Conservation (phyloP, 2,329 filamentous ascomycete species). For the Penicillium freii region DNA sequence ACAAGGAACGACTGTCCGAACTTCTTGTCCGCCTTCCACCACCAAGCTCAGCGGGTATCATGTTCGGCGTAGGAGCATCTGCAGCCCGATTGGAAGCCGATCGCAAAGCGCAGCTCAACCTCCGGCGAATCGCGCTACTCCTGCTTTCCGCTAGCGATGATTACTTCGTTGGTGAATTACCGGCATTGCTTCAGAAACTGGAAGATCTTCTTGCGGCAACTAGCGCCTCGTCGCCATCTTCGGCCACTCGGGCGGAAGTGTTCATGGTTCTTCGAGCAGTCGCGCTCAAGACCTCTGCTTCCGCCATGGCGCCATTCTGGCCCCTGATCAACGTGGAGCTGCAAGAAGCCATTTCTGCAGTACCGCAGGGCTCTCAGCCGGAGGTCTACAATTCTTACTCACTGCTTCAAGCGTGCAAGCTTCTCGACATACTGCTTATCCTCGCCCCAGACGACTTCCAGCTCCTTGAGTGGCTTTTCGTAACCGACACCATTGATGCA, state of each 20-base stretch:
- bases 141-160: constrained; percentile 75
- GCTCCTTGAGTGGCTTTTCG: constrained; percentile 95
- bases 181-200: constrained; percentile 73
- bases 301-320: constrained; percentile 84
- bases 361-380: constrained; percentile 66
- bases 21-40: constrained; percentile 74
- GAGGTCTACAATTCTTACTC: constrained; percentile 75
- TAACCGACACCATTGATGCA: constrained; percentile 94
- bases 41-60: constrained; percentile 89
- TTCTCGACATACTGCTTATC: constrained; percentile 84
- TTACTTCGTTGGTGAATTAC: constrained; percentile 73
- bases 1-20: constrained; percentile 86
- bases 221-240: constrained; percentile 85
- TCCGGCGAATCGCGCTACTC: constrained; percentile 77
- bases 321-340: constrained; percentile 85
- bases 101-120: constrained; percentile 83
- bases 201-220: constrained; percentile 84
- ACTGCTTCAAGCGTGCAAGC: constrained; percentile 86
- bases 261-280: constrained; percentile 85
- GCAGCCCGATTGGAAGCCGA: constrained; percentile 94
- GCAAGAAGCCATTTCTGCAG: constrained; percentile 72
- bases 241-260: constrained; percentile 80
- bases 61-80: constrained; percentile 96
- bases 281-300: constrained; percentile 71
- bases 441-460: constrained; percentile 94